phyloP scores from a whole-genome alignment of 192 early-diverging fungal species.

The Coemansia aciculifera region DNA sequence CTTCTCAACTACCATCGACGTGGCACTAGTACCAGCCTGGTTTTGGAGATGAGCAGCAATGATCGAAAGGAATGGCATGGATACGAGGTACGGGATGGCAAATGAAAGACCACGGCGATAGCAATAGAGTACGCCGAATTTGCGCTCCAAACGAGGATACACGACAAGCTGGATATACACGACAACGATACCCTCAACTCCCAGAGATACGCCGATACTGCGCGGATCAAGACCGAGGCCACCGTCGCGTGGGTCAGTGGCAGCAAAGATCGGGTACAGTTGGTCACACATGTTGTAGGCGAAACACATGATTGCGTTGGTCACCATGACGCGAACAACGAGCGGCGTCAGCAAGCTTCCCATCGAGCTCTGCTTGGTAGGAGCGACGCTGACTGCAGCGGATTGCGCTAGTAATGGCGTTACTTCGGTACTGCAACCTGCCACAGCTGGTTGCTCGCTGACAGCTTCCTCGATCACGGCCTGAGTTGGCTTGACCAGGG shows the following conservation, averaged over 20 bases:
- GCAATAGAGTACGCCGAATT: conserved; percentile 49
- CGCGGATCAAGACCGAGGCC: conserved; percentile 57
- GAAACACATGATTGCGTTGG: conserved; percentile 28
- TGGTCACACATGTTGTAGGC: conserved; percentile 32
- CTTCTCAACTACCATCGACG: conserved; percentile 1
- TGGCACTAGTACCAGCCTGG: background rate
- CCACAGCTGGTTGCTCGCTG: background rate
- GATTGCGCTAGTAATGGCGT: conserved; percentile 16
- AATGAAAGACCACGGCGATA: conserved; percentile 34
- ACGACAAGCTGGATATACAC: conserved; percentile 56
- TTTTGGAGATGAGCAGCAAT: background rate
- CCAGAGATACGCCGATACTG: conserved; percentile 55
- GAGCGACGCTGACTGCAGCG: background rate
- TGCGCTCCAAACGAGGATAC: conserved; percentile 46
- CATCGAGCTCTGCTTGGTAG: conserved; percentile 11
- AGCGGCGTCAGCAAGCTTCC: conserved; percentile 25
- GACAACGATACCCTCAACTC: conserved; percentile 38
- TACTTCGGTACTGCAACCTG: conserved; percentile 1
- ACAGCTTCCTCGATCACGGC: background rate
- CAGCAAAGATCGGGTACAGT: conserved; percentile 49
- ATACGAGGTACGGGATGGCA: conserved; percentile 13
- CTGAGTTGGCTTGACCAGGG: conserved; percentile 15
- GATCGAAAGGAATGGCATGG: conserved; percentile 13
- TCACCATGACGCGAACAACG: conserved; percentile 17
- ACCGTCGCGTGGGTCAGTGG: conserved; percentile 36